Conservation (phyloP, 2,329 filamentous ascomycete genomes). For the Byssothecium circinans region DNA sequence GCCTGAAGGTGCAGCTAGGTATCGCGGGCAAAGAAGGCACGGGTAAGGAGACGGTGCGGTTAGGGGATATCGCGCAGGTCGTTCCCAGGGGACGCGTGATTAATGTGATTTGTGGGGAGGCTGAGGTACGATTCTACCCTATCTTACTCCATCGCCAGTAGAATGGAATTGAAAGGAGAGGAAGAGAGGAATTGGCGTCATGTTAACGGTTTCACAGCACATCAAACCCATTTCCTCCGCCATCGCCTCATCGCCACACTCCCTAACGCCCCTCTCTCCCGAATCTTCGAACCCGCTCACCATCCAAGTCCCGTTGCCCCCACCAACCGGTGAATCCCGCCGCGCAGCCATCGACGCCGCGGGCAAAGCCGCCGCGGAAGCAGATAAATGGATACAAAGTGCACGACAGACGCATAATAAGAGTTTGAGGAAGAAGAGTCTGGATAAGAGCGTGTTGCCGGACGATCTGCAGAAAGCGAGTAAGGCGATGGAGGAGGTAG, state of each 20-base stretch:
- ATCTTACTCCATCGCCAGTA: neutral
- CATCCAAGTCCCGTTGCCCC: slow-evolving; percentile 58
- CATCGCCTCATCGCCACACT: slow-evolving; percentile 56
- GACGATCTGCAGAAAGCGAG: slow-evolving; percentile 55
- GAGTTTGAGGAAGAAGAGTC: slow-evolving; percentile 48
- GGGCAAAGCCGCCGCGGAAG: slow-evolving; percentile 47
- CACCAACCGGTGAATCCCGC: slow-evolving; percentile 60
- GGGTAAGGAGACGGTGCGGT: slow-evolving; percentile 53
- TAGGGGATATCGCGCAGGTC: slow-evolving; percentile 68
- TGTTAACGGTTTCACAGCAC: slow-evolving; percentile 47
- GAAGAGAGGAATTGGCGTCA: too few species aligned
- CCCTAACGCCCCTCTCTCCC: slow-evolving; percentile 54
- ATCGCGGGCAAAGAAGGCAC: slow-evolving; percentile 32
- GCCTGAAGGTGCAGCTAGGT: slow-evolving; percentile 61
- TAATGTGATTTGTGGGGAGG: slow-evolving; percentile 65
- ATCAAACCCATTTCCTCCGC: slow-evolving; percentile 57
- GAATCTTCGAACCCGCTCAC: slow-evolving; percentile 54
- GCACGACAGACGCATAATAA: slow-evolving; percentile 54
- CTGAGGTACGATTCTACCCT: slow-evolving; percentile 53
- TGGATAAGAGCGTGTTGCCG: slow-evolving; percentile 47
- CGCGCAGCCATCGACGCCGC: slow-evolving; percentile 45
- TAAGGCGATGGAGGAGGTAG: slow-evolving; percentile 54
- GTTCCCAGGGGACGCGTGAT: slow-evolving; percentile 65
- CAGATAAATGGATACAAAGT: slow-evolving; percentile 45
- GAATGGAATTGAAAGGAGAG: neutral